A percentile compares a stretch with the other conserved stretches of the same genome.
Conservation (phyloP, 2,329 filamentous ascomycete species). For the Xylariaceae sp. region DNA sequence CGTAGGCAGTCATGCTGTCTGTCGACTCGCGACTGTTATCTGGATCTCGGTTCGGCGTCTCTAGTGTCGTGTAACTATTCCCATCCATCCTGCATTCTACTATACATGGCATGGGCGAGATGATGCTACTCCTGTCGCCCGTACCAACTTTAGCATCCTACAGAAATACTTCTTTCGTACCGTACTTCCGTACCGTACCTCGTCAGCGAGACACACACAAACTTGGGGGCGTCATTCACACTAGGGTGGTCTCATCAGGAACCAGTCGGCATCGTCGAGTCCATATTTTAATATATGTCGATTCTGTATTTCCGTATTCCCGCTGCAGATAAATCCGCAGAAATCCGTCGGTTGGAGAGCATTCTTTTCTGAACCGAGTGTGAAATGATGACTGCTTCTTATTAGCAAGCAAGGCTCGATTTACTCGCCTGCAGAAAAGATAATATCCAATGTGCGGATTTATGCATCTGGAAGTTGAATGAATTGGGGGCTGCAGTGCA, state of each 20-base stretch:
- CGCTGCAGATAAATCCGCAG: constrained; percentile 10
- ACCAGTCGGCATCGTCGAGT: constrained; percentile 12
- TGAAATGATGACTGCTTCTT: too few relatives aligned
- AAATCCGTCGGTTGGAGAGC: constrained; percentile 19
- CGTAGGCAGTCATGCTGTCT: constrained; percentile 8
- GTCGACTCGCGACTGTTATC: constrained; percentile 13
- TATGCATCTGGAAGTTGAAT: not conserved
- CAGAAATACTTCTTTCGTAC: too few relatives aligned
- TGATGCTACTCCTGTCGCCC: too few relatives aligned
- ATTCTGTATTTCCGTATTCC: not conserved
- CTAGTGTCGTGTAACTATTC: constrained; percentile 14
- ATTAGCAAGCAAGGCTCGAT: too few relatives aligned
- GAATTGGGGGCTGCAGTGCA: not conserved
- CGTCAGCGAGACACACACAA: too few relatives aligned
- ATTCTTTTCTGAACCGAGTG: constrained; percentile 5
- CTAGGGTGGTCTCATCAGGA: constrained; percentile 14
- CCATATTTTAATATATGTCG: constrained; percentile 24
- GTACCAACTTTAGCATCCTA: not conserved
- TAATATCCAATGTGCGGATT: too few relatives aligned
- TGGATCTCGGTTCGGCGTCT: constrained; percentile 24
- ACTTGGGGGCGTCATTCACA: not conserved
- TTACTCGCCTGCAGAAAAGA: too few relatives aligned
- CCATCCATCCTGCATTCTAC: too few relatives aligned
- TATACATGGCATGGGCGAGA: not conserved
- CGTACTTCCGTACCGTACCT: too few relatives aligned